A percentile compares a stretch with the other conserved stretches of the same genome.
Conservation (phyloP, 2,329 filamentous ascomycete species). For the Zasmidium angulare region DNA sequence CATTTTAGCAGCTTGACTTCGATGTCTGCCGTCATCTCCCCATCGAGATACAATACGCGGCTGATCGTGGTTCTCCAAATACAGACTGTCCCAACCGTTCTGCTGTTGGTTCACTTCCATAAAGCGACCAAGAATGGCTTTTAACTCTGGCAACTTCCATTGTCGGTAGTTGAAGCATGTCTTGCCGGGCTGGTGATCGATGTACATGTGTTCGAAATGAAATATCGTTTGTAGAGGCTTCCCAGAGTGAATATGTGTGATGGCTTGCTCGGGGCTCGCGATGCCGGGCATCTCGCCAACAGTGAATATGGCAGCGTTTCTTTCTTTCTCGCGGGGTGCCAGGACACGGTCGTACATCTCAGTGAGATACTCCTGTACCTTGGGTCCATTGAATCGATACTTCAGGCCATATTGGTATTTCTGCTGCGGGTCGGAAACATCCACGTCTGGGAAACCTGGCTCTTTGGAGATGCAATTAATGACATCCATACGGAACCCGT, state of each 20-base stretch:
- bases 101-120: slow-evolving; percentile 66
- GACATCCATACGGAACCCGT: slow-evolving; percentile 49
- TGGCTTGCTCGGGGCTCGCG: slow-evolving; percentile 36
- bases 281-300: background rate
- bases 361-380: slow-evolving; percentile 48
- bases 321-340: slow-evolving; percentile 26
- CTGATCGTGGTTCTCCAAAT: slow-evolving; percentile 66
- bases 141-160: slow-evolving; percentile 5
- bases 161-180: background rate
- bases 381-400: slow-evolving; percentile 31
- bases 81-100: slow-evolving; percentile 64
- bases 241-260: slow-evolving; percentile 46
- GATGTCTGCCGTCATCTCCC: slow-evolving; percentile 47
- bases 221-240: slow-evolving; percentile 69
- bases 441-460: slow-evolving; percentile 19
- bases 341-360: slow-evolving; percentile 44
- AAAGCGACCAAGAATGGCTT: slow-evolving; percentile 62
- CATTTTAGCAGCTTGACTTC: slow-evolving; percentile 56
- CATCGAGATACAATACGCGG: slow-evolving; percentile 59
- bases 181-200: background rate
- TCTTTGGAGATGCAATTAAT: slow-evolving; percentile 50
- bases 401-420: slow-evolving; percentile 26
- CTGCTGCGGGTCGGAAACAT: background rate
- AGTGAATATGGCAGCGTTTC: slow-evolving; percentile 38
- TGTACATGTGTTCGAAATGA: slow-evolving; percentile 29